Conservation (phyloP, 306 rosid species). For the Rubus idaeus region DNA sequence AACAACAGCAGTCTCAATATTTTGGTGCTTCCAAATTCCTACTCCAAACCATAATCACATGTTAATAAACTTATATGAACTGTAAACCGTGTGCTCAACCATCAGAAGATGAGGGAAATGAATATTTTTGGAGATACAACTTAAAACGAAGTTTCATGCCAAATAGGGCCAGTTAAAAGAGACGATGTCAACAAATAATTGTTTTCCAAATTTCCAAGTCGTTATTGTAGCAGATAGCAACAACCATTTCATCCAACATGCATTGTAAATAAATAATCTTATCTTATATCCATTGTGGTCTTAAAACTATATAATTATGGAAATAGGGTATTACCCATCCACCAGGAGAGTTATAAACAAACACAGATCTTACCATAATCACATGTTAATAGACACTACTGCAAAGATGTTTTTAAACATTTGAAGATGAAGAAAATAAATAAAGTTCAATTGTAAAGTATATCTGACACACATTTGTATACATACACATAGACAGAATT, state of each 20-base stretch:
- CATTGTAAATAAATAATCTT: too few relatives aligned
- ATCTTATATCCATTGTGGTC: too few relatives aligned
- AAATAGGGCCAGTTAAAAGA: neutral
- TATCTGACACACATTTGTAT: neutral
- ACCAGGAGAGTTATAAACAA: too few relatives aligned
- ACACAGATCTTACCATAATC: neutral
- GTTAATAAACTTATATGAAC: neutral
- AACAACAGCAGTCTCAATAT: conserved; percentile 73
- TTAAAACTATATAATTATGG: too few relatives aligned
- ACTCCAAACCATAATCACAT: conserved; percentile 24
- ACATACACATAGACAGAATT: neutral
- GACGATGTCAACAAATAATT: neutral
- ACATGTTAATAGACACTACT: neutral
- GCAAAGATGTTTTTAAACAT: neutral
- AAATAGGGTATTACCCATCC: too few relatives aligned
- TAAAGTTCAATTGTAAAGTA: neutral
- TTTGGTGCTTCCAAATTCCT: conserved; percentile 73
- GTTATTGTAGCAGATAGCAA: too few relatives aligned
- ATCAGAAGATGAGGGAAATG: neutral
- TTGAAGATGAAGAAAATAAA: neutral
- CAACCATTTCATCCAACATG: too few relatives aligned
- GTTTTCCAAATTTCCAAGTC: neutral
- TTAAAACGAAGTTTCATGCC: neutral
- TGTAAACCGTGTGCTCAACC: neutral
- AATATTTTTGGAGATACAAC: neutral